A percentile compares a stretch with the other conserved stretches of the same genome.
Evolutionary conservation across 306 rosid species (phyloP).

Genomic region (Quercus berberidifolia): DNA sequence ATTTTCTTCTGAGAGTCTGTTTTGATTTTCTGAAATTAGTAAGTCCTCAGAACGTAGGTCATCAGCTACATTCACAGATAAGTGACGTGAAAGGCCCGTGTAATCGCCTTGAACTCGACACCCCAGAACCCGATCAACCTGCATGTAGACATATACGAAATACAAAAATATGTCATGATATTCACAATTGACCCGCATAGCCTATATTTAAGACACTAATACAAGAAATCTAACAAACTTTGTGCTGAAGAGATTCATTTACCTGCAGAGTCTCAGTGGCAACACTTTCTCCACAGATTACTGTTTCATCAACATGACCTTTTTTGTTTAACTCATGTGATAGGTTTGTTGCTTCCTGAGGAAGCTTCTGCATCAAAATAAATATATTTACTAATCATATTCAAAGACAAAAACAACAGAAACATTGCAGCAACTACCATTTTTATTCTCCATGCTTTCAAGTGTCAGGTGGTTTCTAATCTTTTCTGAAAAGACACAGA

Average conservation of each 20-base stretch:
- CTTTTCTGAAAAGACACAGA: not conserved
- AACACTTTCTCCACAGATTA: constrained; percentile 33
- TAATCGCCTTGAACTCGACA: constrained; percentile 69
- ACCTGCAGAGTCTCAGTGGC: constrained; percentile 72
- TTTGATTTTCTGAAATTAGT: constrained; percentile 44
- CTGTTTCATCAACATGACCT: constrained; percentile 33
- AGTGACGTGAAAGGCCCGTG: constrained; percentile 33
- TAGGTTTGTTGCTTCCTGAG: constrained; percentile 41
- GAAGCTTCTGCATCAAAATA: constrained; percentile 51
- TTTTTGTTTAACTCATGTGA: constrained; percentile 42
- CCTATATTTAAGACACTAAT: constrained; percentile 14
- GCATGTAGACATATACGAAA: constrained; percentile 27
- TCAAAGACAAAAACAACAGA: not conserved
- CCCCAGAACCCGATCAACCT: constrained; percentile 97
- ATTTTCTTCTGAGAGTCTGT: constrained; percentile 45
- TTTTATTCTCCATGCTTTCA: not conserved
- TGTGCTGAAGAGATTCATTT: constrained; percentile 18
- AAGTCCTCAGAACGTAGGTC: constrained; percentile 47
- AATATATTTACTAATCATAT: not conserved
- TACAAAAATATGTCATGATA: constrained; percentile 19
- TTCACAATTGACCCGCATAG: constrained; percentile 19
- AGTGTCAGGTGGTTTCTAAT: not conserved
- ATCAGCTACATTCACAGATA: constrained; percentile 44
- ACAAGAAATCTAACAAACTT: constrained; percentile 23
- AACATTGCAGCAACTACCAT: not conserved